Evolutionary conservation across 176 grass and related monocot species (phyloP).

Genomic region (Avena atlantica): DNA sequence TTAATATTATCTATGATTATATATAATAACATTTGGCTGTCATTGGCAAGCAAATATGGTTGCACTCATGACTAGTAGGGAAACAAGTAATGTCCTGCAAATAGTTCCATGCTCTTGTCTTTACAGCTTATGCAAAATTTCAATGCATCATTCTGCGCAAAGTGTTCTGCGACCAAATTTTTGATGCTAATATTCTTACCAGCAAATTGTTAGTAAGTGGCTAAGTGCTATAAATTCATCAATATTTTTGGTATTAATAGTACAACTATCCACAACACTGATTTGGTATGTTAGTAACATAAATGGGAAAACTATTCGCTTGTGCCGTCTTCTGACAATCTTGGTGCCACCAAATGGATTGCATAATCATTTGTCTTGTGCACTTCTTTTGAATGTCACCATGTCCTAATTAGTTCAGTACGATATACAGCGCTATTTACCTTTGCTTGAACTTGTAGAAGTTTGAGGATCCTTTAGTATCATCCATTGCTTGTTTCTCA

Average conservation of each 20-base stretch:
- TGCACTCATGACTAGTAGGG: background rate
- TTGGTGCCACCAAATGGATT: background rate
- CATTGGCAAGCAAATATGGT: slow-evolving; percentile 23
- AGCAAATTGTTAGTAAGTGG: background rate
- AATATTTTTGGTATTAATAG: background rate
- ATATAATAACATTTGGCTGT: background rate
- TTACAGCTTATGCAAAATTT: background rate
- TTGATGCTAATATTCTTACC: slow-evolving; percentile 1
- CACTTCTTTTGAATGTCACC: slow-evolving; percentile 11
- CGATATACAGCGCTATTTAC: background rate
- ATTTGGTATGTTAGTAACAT: slow-evolving; percentile 1
- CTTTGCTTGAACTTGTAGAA: slow-evolving; percentile 28
- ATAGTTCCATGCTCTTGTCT: background rate
- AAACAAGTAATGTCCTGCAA: background rate
- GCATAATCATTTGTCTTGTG: slow-evolving; percentile 24
- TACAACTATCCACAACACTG: background rate
- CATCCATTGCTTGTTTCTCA: background rate
- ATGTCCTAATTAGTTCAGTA: slow-evolving; percentile 19
- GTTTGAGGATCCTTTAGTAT: background rate
- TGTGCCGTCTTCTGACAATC: background rate
- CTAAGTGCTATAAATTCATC: background rate
- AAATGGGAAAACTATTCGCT: background rate
- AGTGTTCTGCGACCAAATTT: slow-evolving; percentile 13
- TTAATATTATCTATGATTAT: background rate
- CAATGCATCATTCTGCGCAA: slow-evolving; percentile 8